These are phyloP conservation scores for Hamigera avellanea DNA, from an alignment of 495 filamentous ascomycete species.

Conservation along the genomic window DNA sequence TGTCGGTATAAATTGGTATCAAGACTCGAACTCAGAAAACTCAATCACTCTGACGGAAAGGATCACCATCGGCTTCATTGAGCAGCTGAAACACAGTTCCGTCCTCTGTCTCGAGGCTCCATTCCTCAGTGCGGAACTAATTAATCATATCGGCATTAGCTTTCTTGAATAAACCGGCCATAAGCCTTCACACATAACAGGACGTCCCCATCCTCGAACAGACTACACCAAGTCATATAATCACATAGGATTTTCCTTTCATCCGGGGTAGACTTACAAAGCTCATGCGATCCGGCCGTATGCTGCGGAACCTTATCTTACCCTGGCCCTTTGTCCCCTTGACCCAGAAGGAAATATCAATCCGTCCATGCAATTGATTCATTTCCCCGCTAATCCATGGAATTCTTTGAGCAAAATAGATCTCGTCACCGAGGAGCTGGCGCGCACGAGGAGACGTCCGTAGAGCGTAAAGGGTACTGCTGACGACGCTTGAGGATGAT, in stretches of 20 bases:
- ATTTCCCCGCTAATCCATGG: conserved; percentile 91
- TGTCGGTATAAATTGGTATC: too few relatives aligned
- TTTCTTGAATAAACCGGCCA: too few relatives aligned
- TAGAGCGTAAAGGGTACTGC: conserved; percentile 78
- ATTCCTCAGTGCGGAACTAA: conserved; percentile 64
- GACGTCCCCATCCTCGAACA: background rate
- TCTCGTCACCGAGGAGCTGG: conserved; percentile 74
- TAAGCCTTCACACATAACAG: too few relatives aligned
- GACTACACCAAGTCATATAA: background rate
- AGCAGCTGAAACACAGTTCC: conserved; percentile 55
- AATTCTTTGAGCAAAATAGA: conserved; percentile 78
- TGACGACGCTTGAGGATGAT: conserved; percentile 66
- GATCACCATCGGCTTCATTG: conserved; percentile 42
- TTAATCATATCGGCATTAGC: background rate
- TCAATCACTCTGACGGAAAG: conserved; percentile 36
- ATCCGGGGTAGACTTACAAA: conserved; percentile 42
- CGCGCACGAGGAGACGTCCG: conserved; percentile 67
- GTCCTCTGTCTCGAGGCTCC: conserved; percentile 60
- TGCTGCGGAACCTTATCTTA: conserved; percentile 71
- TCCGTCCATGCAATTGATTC: conserved; percentile 86
- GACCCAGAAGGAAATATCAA: conserved; percentile 79
- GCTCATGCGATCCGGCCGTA: conserved; percentile 59
- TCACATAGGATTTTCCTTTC: background rate
- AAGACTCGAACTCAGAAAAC: too few relatives aligned
- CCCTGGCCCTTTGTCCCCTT: conserved; percentile 65